A percentile compares a stretch with the other conserved stretches of the same genome.
Conservation (phyloP, 768 basidiomycete genomes). For the Phylloporus arenicola region DNA sequence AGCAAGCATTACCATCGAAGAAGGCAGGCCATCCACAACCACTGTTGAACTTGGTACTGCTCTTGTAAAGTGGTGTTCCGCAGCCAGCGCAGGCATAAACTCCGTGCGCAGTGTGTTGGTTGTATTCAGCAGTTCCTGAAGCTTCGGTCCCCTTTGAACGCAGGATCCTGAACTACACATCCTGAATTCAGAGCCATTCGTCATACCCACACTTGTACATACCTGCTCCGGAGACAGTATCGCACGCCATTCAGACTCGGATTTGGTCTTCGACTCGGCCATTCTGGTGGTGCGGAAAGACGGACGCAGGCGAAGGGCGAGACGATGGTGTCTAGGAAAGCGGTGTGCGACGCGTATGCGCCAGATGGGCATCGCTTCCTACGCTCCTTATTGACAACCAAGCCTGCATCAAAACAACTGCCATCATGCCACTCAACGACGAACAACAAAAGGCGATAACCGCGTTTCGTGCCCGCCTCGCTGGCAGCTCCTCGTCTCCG, state of each 20-base stretch:
- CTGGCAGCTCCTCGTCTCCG: background rate
- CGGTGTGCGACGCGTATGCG: background rate
- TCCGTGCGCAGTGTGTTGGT: constrained; percentile 61
- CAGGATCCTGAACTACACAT: constrained; percentile 70
- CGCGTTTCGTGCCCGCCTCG: background rate
- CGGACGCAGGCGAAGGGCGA: background rate
- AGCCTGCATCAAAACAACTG: background rate
- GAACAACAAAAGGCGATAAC: background rate
- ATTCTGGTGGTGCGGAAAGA: constrained; percentile 12
- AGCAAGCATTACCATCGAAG: constrained; percentile 63
- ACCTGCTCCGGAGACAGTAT: constrained; percentile 80
- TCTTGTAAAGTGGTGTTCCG: constrained; percentile 79
- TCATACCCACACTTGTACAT: constrained; percentile 13
- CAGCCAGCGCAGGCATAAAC: constrained; percentile 79
- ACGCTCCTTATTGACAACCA: no score
- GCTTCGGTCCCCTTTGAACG: constrained; percentile 85
- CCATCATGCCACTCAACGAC: constrained; percentile 1
- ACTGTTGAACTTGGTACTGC: constrained; percentile 84
- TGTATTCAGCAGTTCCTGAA: constrained; percentile 74
- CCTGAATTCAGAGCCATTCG: background rate
- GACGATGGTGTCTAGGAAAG: background rate
- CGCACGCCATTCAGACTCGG: constrained; percentile 81
- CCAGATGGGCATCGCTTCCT: background rate
- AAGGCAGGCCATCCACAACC: constrained; percentile 99
- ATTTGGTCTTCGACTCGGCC: constrained; percentile 35